Evolutionary conservation across 257 asterid genomes (phyloP), one percentile per base, ranked within the genome.

Genomic region (Linaria vulgaris): DNA sequence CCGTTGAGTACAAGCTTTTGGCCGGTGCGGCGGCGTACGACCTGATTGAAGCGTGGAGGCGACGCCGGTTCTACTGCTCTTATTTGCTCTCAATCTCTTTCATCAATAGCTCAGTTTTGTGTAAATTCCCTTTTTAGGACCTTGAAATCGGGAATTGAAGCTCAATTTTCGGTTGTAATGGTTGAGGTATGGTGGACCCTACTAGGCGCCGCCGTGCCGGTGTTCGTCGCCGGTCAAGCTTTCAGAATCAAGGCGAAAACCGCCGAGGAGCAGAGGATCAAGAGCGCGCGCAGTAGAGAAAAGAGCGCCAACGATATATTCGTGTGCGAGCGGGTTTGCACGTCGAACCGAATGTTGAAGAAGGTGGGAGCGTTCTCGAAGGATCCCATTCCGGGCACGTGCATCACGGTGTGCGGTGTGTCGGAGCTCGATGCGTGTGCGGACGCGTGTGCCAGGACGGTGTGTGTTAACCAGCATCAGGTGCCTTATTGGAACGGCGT

Each of bases 401-500:
- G 99, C 31, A 95, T 84, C 2, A 94, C 96, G 0, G 99, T 94
- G 3, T 90, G 99, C 49, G 97, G 99, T 37, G 99, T 90, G 47
- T 90, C 99, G 5, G 97, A 94, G 68, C 84, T 90, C 1, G 99
- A 94, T 73, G 95, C 96, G 13, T 94, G 99, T 31, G 83, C 97
- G 1, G 99, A 94, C 75, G 99, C 99, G 12, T 90, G 97, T 65
- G 97, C 99, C 24, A 80, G 95, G 6, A 90, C 92, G 0, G 97
- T 90, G 1, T 94, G 99, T 59, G 95, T 87, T 54, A 90, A 85
- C 72, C 97, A 94, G 27, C 99, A 90, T 70, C 99, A 90, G 59
- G 96, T 94, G 15, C 99, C 99, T 3, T 84, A 88, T 3, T 94
- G 97, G 99, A 90, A 94, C 6, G 97, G 90, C 44, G 85, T 87